Conservation (phyloP, 169 alveolate species). For the Plasmodium gonderi region DNA sequence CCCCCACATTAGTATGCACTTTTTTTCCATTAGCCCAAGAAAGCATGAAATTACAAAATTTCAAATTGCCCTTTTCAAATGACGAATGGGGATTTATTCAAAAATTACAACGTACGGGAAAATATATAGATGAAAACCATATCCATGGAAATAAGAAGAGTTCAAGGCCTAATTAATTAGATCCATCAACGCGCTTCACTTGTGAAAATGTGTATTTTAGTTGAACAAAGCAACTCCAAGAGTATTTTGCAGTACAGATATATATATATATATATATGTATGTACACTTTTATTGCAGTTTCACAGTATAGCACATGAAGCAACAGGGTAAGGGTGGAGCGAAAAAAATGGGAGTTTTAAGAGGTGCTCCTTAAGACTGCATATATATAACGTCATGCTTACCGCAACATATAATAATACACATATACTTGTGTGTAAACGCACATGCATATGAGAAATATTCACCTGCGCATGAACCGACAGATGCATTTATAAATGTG, state of each 20-base stretch:
- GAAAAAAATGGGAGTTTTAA: neutral
- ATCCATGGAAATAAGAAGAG: neutral
- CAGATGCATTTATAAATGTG: neutral
- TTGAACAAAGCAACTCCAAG: neutral
- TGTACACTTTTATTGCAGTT: neutral
- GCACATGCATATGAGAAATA: neutral
- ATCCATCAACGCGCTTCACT: neutral
- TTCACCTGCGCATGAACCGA: neutral
- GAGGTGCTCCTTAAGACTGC: neutral
- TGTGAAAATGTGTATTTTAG: neutral
- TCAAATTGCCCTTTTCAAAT: neutral
- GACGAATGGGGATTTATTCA: no score
- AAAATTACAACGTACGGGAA: conserved; percentile 24
- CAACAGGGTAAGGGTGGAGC: neutral
- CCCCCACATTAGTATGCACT: neutral
- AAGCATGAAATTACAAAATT: neutral
- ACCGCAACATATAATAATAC: neutral
- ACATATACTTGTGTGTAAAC: neutral
- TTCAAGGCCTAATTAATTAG: neutral
- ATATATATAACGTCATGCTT: neutral
- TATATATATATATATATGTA: neutral
- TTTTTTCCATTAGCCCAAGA: neutral
- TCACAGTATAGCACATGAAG: neutral
- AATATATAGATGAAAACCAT: neutral
- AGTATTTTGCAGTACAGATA: no score